Conservation (phyloP, 2,329 filamentous ascomycete genomes). For the Trichoderma pleuroti region DNA sequence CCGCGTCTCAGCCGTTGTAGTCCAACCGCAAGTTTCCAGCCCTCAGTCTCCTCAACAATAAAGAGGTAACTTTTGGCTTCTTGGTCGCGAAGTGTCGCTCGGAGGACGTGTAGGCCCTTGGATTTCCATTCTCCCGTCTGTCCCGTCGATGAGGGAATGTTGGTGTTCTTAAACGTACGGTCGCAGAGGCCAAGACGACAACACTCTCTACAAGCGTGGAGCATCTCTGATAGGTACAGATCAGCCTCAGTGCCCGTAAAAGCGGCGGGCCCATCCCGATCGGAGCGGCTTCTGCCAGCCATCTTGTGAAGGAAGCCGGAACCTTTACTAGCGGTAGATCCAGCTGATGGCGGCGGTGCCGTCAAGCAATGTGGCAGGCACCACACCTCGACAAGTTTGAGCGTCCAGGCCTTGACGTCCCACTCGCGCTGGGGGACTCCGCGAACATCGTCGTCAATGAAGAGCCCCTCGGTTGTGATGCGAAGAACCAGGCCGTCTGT, state of each 20-base stretch:
- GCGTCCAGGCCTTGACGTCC: constrained; percentile 97
- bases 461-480: constrained; percentile 90
- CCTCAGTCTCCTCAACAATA: constrained; percentile 60
- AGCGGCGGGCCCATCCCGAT: constrained; percentile 48
- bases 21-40: constrained; percentile 64
- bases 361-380: constrained; percentile 63
- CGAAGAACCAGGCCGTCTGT: constrained; percentile 90
- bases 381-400: constrained; percentile 89
- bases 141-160: constrained; percentile 37
- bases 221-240: constrained; percentile 58
- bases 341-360: constrained; percentile 41
- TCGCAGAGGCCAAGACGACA: constrained; percentile 55
- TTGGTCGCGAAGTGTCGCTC: constrained; percentile 62
- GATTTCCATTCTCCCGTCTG: constrained; percentile 54
- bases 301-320: constrained; percentile 46
- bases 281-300: constrained; percentile 45
- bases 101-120: constrained; percentile 58
- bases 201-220: constrained; percentile 61
- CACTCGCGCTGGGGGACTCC: constrained; percentile 93
- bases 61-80: constrained; percentile 65
- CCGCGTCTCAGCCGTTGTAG: constrained; percentile 59
- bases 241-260: constrained; percentile 64
- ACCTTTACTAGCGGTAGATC: constrained; percentile 37
- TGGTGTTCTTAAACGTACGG: constrained; percentile 43
- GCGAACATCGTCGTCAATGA: constrained; percentile 94